These are phyloP conservation scores for Pseudogymnoascus sp. DNA, from an alignment of 2,329 filamentous ascomycete species.

Conservation along the genomic window DNA sequence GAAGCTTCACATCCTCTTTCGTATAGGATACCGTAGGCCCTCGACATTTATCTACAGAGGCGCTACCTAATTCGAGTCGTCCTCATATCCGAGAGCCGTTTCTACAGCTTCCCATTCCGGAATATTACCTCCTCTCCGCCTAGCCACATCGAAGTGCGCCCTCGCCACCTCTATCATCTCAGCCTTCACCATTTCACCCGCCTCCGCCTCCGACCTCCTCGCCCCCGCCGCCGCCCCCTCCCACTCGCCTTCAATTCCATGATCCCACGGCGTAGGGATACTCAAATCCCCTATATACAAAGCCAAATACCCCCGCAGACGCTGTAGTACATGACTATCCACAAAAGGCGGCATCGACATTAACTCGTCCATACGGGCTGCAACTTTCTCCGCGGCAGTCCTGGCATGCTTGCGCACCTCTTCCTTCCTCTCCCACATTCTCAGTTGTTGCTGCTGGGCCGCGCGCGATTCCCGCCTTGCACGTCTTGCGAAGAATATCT, in stretches of 20 bases:
- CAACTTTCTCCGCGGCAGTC: conserved; percentile 51
- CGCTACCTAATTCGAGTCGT: background rate
- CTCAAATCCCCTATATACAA: conserved; percentile 67
- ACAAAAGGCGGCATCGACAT: conserved; percentile 64
- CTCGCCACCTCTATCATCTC: conserved; percentile 32
- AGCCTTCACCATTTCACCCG: conserved; percentile 18
- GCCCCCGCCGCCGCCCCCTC: conserved; percentile 12
- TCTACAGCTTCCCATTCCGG: background rate
- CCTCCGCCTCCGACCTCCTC: conserved; percentile 19
- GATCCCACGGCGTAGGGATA: conserved; percentile 29
- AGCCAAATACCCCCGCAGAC: conserved; percentile 64
- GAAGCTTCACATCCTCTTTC: background rate
- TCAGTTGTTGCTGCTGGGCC: background rate
- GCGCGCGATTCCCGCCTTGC: conserved; percentile 14
- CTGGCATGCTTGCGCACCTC: conserved; percentile 21
- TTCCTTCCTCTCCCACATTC: conserved; percentile 24
- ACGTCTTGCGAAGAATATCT: conserved; percentile 2
- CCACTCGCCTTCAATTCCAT: conserved; percentile 15
- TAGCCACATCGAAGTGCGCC: conserved; percentile 32
- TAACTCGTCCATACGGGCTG: conserved; percentile 60
- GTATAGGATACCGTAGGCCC: background rate
- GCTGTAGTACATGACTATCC: conserved; percentile 56
- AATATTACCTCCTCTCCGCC: conserved; percentile 16
- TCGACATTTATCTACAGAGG: background rate
- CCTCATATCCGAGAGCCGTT: background rate